Base-by-base conservation (phyloP, 129 eudicot species). In the Flaveria linearis region DNA sequence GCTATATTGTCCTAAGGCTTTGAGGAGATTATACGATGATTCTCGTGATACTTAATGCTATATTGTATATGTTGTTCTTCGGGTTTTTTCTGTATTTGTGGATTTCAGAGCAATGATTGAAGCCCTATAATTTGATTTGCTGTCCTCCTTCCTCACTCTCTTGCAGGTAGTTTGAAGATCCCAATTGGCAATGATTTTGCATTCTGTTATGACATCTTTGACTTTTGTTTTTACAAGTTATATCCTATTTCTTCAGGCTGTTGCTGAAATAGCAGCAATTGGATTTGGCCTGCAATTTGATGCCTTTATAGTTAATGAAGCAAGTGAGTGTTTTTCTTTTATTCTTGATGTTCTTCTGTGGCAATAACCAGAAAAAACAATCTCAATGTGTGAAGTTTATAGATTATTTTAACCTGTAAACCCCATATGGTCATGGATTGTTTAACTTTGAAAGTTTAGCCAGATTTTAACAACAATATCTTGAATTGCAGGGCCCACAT, bases 201-300 rank as follows among this genome's bases (percentile, higher is more conserved):
- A 46, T 20, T 30, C 4, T 72, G 67, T 6, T 63, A 63, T 63
- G 47, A 50, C 43, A 49, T 33, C 43, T 14, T 61, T 39, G 52
- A 46, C 33, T 45, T 23, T 11, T 67, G 7, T 45, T 9, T 1
- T 1, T 9, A 49, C 65, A 41, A 71, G 45, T 77, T 42, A 12
- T 25, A 36, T n/a, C 60, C 61, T 26, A 28, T 49, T 77, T 81
- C 10, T 55, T 68, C 82, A 93, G 98, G 91, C 83, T 87, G 98
- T 91, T 77, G 96, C 98, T 68, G 97, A 94, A 80, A 94, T 94
- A 97, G 99, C 99, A 7, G 97, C 99, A 60, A 85, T 94, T 76
- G 99, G 99, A 5, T 91, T 91, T 86, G 97, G 92, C 68, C 80
- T 94, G 55, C 87, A 87, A 68, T 86, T 89, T 76, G 93, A 89